phyloP scores from a whole-genome alignment of 257 asterid species.

The Schizonepeta tenuifolia region DNA sequence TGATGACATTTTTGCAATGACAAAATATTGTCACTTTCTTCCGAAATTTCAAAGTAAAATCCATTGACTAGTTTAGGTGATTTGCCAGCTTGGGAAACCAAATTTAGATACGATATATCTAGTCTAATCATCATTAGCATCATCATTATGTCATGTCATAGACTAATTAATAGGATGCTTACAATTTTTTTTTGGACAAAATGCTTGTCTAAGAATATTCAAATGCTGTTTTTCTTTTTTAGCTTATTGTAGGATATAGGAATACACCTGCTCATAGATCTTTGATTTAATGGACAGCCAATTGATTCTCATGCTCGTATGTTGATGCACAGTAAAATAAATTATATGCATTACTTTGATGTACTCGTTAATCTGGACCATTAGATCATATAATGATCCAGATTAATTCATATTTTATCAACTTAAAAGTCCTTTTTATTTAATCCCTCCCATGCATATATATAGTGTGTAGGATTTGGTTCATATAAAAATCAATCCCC shows the following conservation, averaged over 20 bases:
- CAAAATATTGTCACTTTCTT: constrained; percentile 43
- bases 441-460: too few species aligned
- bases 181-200: constrained; percentile 12
- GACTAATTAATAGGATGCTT: not conserved
- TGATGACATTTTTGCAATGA: constrained; percentile 45
- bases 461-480: too few species aligned
- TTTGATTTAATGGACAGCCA: too few species aligned
- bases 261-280: too few species aligned
- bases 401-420: too few species aligned
- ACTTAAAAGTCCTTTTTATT: too few species aligned
- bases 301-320: too few species aligned
- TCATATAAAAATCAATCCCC: too few species aligned
- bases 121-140: constrained; percentile 33
- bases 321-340: too few species aligned
- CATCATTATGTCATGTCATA: constrained; percentile 53
- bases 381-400: too few species aligned
- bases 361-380: too few species aligned
- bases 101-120: constrained; percentile 36
- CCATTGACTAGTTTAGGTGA: constrained; percentile 33
- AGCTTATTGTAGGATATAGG: not conserved
- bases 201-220: constrained; percentile 30
- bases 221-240: not conserved
- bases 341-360: too few species aligned
- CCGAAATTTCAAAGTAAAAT: constrained; percentile 25
- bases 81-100: constrained; percentile 51